Evolutionary conservation across 2,329 filamentous ascomycete genomes (phyloP), one percentile per base, ranked within the genome.

Genomic region (Pseudogymnoascus sp.): DNA sequence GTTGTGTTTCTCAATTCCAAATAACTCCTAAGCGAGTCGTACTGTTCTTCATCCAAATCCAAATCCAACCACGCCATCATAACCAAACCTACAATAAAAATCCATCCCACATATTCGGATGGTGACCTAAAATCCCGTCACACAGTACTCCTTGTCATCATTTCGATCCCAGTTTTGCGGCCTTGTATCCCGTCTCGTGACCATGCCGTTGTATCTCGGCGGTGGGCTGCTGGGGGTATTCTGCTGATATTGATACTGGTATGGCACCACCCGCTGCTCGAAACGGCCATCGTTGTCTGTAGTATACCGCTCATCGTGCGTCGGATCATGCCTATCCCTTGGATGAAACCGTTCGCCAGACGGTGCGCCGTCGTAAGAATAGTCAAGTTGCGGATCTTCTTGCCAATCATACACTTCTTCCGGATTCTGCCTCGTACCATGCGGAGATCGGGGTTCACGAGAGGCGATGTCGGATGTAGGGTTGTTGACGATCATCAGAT

Each of bases 401-500:
- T 45, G 16, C 41, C 41, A 45, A 45, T 16, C 37, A 41, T 45
- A 45, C 14, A 2, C 41, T 21, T 45, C 16, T 6, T 21, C 41
- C 16, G 19, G 41, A 45, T 45, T 45, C 8, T 45, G 41, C 21
- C 41, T 45, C 41, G 3, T 45, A 11, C 41, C 41, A 45, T 21
- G 41, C 10, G 41, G 41, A 45, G 41, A 13, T 21, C 41, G 16
- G 6, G 41, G 16, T 21, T 21, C 41, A 21, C 16, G 16, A 45
- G 10, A 21, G 41, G 16, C 16, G 41, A 11, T 45, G 41, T 45
- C 41, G 16, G 16, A 45, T 21, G 73, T 73, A 0, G 81, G 81
- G 73, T 82, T 73, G 64, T 82, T 81, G 13, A 82, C 79, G 64
- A 83, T 77, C 72, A 81, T 77, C 63, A 83, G 67, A 67, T 82